Percentiles rank a stretch among this genome's conserved stretches.
Conservation (phyloP, 1,284 basidiomycete species). For the Phellinidium pouzarii region DNA sequence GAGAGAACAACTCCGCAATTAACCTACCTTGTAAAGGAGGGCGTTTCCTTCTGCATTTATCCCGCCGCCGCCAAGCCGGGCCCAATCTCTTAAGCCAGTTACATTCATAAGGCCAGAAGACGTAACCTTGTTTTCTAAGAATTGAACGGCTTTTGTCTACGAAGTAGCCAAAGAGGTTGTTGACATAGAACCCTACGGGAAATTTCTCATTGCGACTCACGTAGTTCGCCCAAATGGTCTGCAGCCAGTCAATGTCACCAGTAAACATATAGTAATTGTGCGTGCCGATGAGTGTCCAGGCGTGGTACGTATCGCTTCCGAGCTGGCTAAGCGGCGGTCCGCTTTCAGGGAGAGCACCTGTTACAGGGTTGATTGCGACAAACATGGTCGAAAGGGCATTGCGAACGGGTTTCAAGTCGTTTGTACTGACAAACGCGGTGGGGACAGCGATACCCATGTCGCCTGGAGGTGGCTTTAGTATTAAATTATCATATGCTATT, state of each 20-base stretch:
- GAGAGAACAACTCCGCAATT: not conserved
- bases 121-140: conserved; percentile 39
- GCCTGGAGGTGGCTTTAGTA: conserved; percentile 26
- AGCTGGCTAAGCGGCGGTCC: conserved; percentile 50
- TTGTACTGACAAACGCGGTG: conserved; percentile 53
- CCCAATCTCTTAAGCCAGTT: conserved; percentile 44
- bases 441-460: conserved; percentile 62
- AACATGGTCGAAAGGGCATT: conserved; percentile 58
- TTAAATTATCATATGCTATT: not conserved
- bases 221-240: conserved; percentile 43
- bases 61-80: conserved; percentile 39
- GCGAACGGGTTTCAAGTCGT: conserved; percentile 46
- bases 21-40: conserved; percentile 36
- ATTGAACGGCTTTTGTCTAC: conserved; percentile 38
- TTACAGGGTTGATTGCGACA: conserved; percentile 40
- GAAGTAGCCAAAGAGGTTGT: not conserved
- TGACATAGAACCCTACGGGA: not conserved
- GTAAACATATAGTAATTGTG: conserved; percentile 41
- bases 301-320: conserved; percentile 43
- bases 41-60: conserved; percentile 45
- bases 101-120: conserved; percentile 41
- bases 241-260: conserved; percentile 39
- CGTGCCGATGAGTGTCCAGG: conserved; percentile 41
- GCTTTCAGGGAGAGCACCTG: conserved; percentile 50
- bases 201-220: conserved; percentile 7